Base-by-base conservation (phyloP, 441 rosid genomes). In the Viola pubescens region DNA sequence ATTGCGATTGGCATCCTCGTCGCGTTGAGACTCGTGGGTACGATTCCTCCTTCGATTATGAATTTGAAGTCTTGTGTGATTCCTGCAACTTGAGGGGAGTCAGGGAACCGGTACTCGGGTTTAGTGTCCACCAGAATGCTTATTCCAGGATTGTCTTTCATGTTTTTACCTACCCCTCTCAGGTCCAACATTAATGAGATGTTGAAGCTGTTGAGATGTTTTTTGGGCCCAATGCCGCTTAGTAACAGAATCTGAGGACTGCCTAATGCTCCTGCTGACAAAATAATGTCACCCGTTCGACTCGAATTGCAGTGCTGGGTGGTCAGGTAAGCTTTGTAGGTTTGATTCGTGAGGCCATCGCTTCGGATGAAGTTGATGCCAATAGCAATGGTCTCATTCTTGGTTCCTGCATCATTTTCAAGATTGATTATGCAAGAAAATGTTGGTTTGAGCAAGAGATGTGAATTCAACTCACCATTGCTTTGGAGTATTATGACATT, bases 241-340 rank as follows among this genome's bases (percentile, higher is more conserved):
- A 85, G 67, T 71, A 84, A 56, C 1, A 88, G 82, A 62, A 86
- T 72, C 49, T 85, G 87, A 0, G 97, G 96, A 64, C 96, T 88
- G 47, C 92, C 92, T 62, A 84, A 48, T 67, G 96, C 81, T 19
- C 96, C 91, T 58, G 91, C 87, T 6, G 91, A 72, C 60, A 88
- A 73, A 53, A 88, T 83, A 34, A 86, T 79, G 43, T 88, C 88
- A 0, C 91, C 88, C 26, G 38, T 13, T 9, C 67, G 47, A 14
- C 65, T 57, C n/a, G 69, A 73, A 42, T 75, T 68, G 45, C 65
- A 55, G 0, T 68, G 85, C 50, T 61, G 46, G 14, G 72, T 78
- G 39, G 34, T 26, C 34, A 85, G 84, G 63, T 77, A 80, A 55
- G 81, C 86, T 65, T 75, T 77, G 1, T 75, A 82, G 40, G 68